Percentiles rank a stretch among this genome's conserved stretches.
Evolutionary conservation across 306 rosid genomes (phyloP).

Genomic region (Lithocarpus polystachyus): DNA sequence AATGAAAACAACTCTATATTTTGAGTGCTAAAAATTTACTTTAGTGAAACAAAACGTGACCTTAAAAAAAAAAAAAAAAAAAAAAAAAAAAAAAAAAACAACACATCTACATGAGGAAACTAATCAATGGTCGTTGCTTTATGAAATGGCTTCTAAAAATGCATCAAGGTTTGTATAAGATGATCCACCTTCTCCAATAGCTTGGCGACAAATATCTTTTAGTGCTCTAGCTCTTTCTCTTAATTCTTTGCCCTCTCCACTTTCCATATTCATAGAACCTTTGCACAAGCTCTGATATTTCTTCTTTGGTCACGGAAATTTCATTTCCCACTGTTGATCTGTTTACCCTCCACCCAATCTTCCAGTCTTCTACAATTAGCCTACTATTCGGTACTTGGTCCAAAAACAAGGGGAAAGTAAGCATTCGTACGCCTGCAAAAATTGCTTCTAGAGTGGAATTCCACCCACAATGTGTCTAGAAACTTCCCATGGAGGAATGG

Average conservation of each 20-base stretch:
- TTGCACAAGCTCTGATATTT: conserved; percentile 19
- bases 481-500: conserved; percentile 37
- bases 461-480: conserved; percentile 67
- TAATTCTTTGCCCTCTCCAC: conserved; percentile 26
- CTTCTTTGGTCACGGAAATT: conserved; percentile 17
- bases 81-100: no score
- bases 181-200: conserved; percentile 39
- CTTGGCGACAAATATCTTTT: conserved; percentile 29
- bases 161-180: conserved; percentile 23
- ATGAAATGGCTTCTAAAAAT: neutral
- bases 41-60: no score
- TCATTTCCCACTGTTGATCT: conserved; percentile 8
- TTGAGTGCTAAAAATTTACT: no score
- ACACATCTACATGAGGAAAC: neutral
- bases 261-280: conserved; percentile 35
- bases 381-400: conserved; percentile 48
- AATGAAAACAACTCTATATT: no score
- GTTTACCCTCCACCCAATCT: conserved; percentile 34
- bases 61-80: no score
- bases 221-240: conserved; percentile 39
- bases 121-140: neutral
- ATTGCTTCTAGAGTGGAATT: conserved; percentile 44
- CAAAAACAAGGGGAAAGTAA: conserved; percentile 41
- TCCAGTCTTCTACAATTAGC: conserved; percentile 47
- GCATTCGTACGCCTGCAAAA: conserved; percentile 42